A percentile compares a stretch with the other conserved stretches of the same genome.
These are phyloP conservation scores for Euphrasia confusa DNA, from an alignment of 257 asterid genomes.

Conservation along the genomic window DNA sequence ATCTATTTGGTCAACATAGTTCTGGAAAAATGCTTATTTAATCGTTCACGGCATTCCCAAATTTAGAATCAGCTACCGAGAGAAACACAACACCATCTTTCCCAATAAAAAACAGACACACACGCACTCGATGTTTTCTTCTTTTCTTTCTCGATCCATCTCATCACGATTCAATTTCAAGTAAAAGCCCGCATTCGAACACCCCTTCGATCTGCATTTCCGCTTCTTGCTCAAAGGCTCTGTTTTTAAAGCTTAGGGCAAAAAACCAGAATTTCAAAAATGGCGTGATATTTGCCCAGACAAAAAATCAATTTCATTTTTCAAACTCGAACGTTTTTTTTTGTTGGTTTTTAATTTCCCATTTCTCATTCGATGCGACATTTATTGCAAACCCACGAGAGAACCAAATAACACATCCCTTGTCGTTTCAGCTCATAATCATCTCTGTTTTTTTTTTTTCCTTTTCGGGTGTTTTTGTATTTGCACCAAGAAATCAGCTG, in stretches of 20 bases:
- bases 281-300: conserved; percentile 7
- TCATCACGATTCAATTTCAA: conserved; percentile 18
- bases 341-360: conserved; percentile 27
- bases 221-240: neutral
- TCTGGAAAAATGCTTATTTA: too few species aligned
- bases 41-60: too few species aligned
- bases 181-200: neutral
- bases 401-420: conserved; percentile 4
- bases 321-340: conserved; percentile 28
- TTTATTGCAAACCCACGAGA: conserved; percentile 22
- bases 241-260: conserved; percentile 26
- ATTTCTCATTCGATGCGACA: conserved; percentile 22
- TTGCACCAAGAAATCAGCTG: conserved; percentile 27
- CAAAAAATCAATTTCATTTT: conserved; percentile 28
- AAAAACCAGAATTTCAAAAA: conserved; percentile 14
- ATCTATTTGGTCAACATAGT: too few species aligned
- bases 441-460: neutral
- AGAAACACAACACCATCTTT: too few species aligned
- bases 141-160: conserved; percentile 11
- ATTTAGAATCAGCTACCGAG: too few species aligned
- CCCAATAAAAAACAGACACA: neutral
- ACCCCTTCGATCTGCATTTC: conserved; percentile 28
- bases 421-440: conserved; percentile 18
- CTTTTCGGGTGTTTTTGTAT: too few species aligned
- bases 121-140: conserved; percentile 5